A percentile compares a stretch with the other conserved stretches of the same genome.
Conservation (phyloP, 2,329 filamentous ascomycete genomes). For the Ambrosiella beaveri region DNA sequence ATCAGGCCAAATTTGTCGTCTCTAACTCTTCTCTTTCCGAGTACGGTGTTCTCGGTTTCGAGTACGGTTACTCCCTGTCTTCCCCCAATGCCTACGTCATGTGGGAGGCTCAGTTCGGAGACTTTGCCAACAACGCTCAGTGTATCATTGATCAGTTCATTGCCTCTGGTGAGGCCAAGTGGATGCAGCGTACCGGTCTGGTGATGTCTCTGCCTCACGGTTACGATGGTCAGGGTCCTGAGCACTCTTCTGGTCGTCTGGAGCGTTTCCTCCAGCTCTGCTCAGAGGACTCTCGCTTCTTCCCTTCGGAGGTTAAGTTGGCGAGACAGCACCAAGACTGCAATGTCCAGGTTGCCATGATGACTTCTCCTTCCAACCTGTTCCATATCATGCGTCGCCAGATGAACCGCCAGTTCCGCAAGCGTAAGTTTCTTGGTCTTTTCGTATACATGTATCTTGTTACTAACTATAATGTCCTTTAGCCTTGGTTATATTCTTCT, state of each 20-base stretch:
- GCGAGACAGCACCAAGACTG: slow-evolving; percentile 97
- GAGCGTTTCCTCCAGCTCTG: slow-evolving; percentile 94
- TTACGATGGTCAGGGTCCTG: slow-evolving; percentile 94
- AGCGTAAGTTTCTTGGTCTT: slow-evolving; percentile 50
- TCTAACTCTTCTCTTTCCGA: slow-evolving; percentile 77
- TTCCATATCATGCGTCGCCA: slow-evolving; percentile 95
- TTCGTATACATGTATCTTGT: neutral
- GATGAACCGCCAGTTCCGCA: slow-evolving; percentile 98
- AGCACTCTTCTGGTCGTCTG: slow-evolving; percentile 93
- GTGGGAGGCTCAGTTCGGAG: slow-evolving; percentile 99
- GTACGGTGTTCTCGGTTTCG: slow-evolving; percentile 70
- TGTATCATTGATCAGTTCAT: slow-evolving; percentile 99
- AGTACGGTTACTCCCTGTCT: slow-evolving; percentile 95
- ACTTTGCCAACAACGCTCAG: slow-evolving; percentile 98
- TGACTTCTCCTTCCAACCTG: slow-evolving; percentile 88
- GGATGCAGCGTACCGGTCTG: slow-evolving; percentile 93
- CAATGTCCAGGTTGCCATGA: slow-evolving; percentile 97
- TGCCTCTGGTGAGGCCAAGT: slow-evolving; percentile 93
- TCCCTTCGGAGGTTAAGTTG: slow-evolving; percentile 74
- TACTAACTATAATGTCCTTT: slow-evolving; percentile 4
- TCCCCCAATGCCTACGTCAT: slow-evolving; percentile 95
- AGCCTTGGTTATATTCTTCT: slow-evolving; percentile 97
- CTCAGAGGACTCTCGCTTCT: slow-evolving; percentile 92
- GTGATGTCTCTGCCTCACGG: slow-evolving; percentile 94
- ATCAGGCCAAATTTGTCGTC: slow-evolving; percentile 92